Evolutionary conservation across 768 basidiomycete genomes (phyloP).

Genomic region (Trametes coccinea): DNA sequence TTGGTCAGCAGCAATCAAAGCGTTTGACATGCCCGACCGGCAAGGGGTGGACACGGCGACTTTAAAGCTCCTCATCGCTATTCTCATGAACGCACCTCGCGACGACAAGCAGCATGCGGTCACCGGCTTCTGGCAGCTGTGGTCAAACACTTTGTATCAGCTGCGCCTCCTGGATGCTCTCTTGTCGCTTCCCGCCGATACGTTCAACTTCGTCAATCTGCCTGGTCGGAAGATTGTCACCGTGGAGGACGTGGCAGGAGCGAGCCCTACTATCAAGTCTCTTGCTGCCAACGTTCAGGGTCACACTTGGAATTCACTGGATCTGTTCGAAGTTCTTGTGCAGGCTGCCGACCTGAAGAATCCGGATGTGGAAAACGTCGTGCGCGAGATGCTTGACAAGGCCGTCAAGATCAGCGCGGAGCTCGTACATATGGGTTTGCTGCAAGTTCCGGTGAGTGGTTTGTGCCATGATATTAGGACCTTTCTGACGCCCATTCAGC

Average conservation of each 20-base stretch:
- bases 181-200: slow-evolving; percentile 84
- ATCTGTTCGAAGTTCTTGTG: slow-evolving; percentile 88
- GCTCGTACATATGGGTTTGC: slow-evolving; percentile 87
- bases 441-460: slow-evolving; percentile 79
- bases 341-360: slow-evolving; percentile 72
- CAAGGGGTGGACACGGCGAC: slow-evolving; percentile 88
- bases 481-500: slow-evolving; percentile 39
- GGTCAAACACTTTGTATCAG: slow-evolving; percentile 86
- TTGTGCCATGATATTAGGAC: background rate
- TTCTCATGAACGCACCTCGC: slow-evolving; percentile 80
- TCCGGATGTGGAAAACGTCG: slow-evolving; percentile 68
- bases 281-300: slow-evolving; percentile 89
- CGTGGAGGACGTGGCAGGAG: slow-evolving; percentile 81
- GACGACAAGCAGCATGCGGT: slow-evolving; percentile 78
- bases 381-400: slow-evolving; percentile 91
- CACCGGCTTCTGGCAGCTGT: slow-evolving; percentile 80
- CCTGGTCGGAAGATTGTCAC: slow-evolving; percentile 84
- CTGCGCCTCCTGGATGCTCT: slow-evolving; percentile 86
- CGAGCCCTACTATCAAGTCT: slow-evolving; percentile 90
- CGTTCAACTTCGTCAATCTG: slow-evolving; percentile 89
- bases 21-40: slow-evolving; percentile 84
- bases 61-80: slow-evolving; percentile 83
- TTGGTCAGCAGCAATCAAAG: slow-evolving; percentile 81
- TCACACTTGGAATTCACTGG: slow-evolving; percentile 92
- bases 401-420: slow-evolving; percentile 94